Base-by-base conservation (phyloP, 2,329 filamentous ascomycete genomes). In the Pestalotiopsis fici region DNA sequence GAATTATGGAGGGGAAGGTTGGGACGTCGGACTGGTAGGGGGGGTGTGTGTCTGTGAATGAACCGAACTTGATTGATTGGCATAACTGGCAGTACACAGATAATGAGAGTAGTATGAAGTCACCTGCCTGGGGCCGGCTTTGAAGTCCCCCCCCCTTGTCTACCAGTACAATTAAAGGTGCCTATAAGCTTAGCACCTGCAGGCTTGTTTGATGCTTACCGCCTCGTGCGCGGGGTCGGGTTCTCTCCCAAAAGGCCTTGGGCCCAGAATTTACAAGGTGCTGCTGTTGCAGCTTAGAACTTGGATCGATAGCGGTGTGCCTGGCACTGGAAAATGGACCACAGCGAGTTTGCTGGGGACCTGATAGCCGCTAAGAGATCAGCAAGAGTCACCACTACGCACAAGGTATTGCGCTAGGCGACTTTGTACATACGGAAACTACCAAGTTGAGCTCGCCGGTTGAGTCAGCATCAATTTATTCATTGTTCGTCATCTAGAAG, bases 81-180 rank as follows among this genome's bases (percentile, higher is more conserved):
- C 31, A 35, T 35, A 35, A 35, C 31, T 35, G 31, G 31, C 11
- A 35, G 11, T 35, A 35, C 12, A 15, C 13, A 23, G 31, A 54
- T 50, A 54, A 65, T 64, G 28, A 9, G 25, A 37, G 15, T 27
- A 35, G 31, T 21, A 65, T 65, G 54, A 65, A 65, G 63, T 59
- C 63, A 65, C 63, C 56, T 65, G 63, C 35, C 15, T n/a, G 56
- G 63, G 60, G 7, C 43, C 31, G 31, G 31, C 43, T 50, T 50
- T 50, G 43, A 50, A 50, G 43, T 3, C 15, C 39, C 6, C 21
- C 23, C 31, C 21, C 39, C 25, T 35, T 61, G 59, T 35, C 31
- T 27, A 15, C 21, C n/a, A 18, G 21, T 31, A 35, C 59, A 61
- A 21, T 43, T 37, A 35, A 43, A 43, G 21, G 39, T 61, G 27